Evolutionary conservation across 805 yeast genomes (phyloP), one percentile per base, ranked within the genome.

Genomic region (Starmerella lactis-condensi): DNA sequence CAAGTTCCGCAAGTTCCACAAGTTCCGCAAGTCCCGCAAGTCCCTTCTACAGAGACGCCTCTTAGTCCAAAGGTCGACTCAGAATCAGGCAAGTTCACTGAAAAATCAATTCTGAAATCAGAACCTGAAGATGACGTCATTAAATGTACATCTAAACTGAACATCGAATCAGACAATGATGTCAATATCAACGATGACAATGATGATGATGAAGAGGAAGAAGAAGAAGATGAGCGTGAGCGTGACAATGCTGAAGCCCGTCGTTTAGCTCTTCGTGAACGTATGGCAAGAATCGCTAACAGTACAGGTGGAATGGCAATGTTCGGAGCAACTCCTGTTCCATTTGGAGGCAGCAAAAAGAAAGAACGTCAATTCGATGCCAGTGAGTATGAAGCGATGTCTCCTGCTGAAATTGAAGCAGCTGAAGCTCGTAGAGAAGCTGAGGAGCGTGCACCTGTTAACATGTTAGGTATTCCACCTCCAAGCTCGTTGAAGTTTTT

Each of bases 251-350:
- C 58, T 2, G 71, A 60, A 4, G 61, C 72, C 4, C 67, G 75
- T 34, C 67, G 89, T 44, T 65, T 74, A 29, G 78, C 74, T 5
- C 60, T 85, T 32, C 72, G 91, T 14, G 94, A 77, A 40, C 67
- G 95, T 38, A 85, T 85, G 94, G 96, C 98, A n/a, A 78, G 74
- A 45, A 65, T 85, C 13, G 76, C 95, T 1, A 91, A 92, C 21
- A 81, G 94, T 1, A 92, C 93, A 14, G 82, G 82, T 4, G 65
- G 75, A 56, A 48, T 51, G 8, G 53, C 47, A 4, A 37, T 41
- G 43, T 27, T 43, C 28, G 24, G 19, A n/a, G 17, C 18, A 11
- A 10, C 21, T 6, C 21, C 21, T 7, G 9, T n/a, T 24, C 29
- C 29, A 9, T n/a, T n/a, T n/a, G 34, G 25, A 15, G 31, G 37